Evolutionary conservation across 495 filamentous ascomycete genomes (phyloP).

Genomic region (Aspergillus carlsbadensis): DNA sequence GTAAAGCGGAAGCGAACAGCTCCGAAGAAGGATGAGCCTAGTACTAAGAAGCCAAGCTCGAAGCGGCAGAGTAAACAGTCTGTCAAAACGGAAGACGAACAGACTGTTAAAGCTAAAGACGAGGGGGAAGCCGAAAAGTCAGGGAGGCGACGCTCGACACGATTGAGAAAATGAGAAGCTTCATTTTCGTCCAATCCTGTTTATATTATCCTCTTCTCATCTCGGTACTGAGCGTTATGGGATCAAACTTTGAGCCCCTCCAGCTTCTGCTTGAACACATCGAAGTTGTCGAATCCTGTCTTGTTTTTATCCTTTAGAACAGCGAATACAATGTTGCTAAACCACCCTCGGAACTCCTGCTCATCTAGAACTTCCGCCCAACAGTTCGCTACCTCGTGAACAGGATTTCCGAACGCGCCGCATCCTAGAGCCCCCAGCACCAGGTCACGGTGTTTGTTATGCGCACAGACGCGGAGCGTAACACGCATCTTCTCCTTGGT

Average conservation of each 20-base stretch:
- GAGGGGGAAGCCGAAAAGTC: constrained; percentile 20
- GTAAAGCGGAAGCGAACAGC: constrained; percentile 39
- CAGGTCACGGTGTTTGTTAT: constrained; percentile 50
- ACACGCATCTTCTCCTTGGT: constrained; percentile 60
- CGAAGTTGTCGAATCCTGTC: constrained; percentile 43
- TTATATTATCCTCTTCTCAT: neutral
- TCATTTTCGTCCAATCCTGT: neutral
- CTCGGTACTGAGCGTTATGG: neutral
- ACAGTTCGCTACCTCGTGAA: constrained; percentile 57
- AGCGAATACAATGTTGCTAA: constrained; percentile 35
- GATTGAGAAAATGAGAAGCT: constrained; percentile 25
- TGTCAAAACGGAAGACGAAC: constrained; percentile 26
- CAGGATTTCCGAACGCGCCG: constrained; percentile 61
- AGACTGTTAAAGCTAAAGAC: neutral
- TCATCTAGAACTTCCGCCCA: constrained; percentile 59
- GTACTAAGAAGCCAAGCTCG: constrained; percentile 21
- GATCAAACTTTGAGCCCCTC: constrained; percentile 27
- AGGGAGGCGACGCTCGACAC: constrained; percentile 40
- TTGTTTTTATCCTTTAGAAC: constrained; percentile 25
- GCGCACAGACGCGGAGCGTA: constrained; percentile 53
- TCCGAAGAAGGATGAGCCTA: constrained; percentile 31
- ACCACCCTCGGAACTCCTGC: constrained; percentile 50
- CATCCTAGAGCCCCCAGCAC: constrained; percentile 70
- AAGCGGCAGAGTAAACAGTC: constrained; percentile 23
- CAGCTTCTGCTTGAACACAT: constrained; percentile 46